These are phyloP conservation scores for Mycena belliarum DNA, from an alignment of 768 basidiomycete genomes.

Conservation along the genomic window DNA sequence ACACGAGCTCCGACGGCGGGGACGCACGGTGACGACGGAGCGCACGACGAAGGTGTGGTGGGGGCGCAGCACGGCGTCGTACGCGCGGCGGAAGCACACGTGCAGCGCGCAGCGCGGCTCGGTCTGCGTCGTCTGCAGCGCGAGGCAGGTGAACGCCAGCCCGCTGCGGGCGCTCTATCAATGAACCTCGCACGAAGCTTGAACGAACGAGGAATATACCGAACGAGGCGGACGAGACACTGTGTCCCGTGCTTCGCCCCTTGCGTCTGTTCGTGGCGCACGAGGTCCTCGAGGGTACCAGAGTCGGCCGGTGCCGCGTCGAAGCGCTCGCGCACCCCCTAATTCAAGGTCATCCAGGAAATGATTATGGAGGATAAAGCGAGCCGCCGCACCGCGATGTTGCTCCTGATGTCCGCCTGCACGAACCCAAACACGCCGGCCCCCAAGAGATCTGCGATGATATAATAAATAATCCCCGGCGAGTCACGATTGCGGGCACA, in stretches of 20 bases:
- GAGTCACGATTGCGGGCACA: no score
- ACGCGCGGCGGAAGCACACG: conserved; percentile 68
- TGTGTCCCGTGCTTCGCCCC: conserved; percentile 51
- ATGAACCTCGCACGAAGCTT: no score
- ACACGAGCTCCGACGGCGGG: no score
- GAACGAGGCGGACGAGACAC: conserved; percentile 64
- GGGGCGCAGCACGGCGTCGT: conserved; percentile 64
- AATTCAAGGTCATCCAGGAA: background rate
- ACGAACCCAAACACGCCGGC: no score
- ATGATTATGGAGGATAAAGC: background rate
- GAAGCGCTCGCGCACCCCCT: conserved; percentile 69
- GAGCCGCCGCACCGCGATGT: conserved; percentile 50
- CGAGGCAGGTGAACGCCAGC: conserved; percentile 65
- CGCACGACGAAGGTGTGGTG: conserved; percentile 71
- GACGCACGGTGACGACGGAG: conserved; percentile 58
- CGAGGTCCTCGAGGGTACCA: conserved; percentile 58
- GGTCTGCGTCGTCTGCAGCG: conserved; percentile 62
- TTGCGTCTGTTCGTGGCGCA: conserved; percentile 48
- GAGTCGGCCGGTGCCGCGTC: conserved; percentile 44
- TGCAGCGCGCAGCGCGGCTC: conserved; percentile 44
- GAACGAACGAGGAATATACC: conserved; percentile 43
- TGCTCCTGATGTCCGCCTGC: conserved; percentile 67
- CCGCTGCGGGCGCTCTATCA: conserved; percentile 53
- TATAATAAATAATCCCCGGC: no score
- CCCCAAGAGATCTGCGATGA: no score